Evolutionary conservation across 148 eudicot genomes (phyloP).

Genomic region (Rhododendron henanense): DNA sequence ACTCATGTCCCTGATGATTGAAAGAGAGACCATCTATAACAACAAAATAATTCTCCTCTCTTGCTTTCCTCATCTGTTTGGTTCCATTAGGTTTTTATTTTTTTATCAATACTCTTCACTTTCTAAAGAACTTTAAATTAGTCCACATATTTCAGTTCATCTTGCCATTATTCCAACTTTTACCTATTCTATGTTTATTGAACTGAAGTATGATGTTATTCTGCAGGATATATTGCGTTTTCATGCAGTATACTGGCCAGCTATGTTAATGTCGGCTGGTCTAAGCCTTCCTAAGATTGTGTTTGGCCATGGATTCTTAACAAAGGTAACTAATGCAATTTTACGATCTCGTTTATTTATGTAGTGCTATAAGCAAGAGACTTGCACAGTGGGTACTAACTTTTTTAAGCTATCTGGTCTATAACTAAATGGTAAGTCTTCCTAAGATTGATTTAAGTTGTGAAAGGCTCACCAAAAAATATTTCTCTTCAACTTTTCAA

Average conservation of each 20-base stretch:
- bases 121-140: background rate
- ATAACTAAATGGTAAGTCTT: background rate
- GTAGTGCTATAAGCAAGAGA: background rate
- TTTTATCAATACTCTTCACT: background rate
- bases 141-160: background rate
- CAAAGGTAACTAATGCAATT: constrained; percentile 60
- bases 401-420: background rate
- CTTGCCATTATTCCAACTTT: background rate
- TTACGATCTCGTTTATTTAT: background rate
- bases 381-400: background rate
- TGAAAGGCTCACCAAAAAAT: background rate
- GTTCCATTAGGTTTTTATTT: background rate
- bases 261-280: constrained; percentile 99
- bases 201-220: background rate
- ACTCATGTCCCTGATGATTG: background rate
- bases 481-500: background rate
- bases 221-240: constrained; percentile 95
- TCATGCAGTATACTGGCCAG: constrained; percentile 99
- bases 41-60: background rate
- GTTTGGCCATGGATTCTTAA: constrained; percentile 98
- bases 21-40: background rate
- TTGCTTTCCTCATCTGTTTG: background rate
- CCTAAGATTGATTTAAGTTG: background rate
- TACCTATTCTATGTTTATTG: background rate
- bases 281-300: constrained; percentile 77